These are phyloP conservation scores for Amphirosellinia nigrospora DNA, from an alignment of 495 filamentous ascomycete species.

Conservation along the genomic window DNA sequence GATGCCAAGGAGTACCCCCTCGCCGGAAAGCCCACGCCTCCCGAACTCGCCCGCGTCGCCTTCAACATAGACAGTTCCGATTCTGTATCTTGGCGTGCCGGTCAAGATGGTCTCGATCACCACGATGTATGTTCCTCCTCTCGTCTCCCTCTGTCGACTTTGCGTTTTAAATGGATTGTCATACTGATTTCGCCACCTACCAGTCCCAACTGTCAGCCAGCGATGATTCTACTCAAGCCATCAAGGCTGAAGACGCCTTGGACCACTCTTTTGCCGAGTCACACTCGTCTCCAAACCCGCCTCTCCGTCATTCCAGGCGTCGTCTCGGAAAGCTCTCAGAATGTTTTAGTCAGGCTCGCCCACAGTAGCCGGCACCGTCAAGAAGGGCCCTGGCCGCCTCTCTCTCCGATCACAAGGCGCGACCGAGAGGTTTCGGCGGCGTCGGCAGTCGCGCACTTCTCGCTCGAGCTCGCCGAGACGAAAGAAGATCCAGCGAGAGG, in stretches of 20 bases:
- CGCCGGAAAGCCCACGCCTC: constrained; percentile 79
- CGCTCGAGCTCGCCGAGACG: constrained; percentile 30
- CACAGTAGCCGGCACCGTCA: constrained; percentile 35
- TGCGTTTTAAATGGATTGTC: constrained; percentile 23
- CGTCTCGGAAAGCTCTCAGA: constrained; percentile 29
- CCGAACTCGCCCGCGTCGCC: constrained; percentile 70
- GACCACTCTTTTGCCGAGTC: constrained; percentile 39
- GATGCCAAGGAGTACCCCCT: constrained; percentile 92
- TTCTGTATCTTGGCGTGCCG: constrained; percentile 66
- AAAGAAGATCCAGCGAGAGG: constrained; percentile 31
- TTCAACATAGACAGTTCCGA: constrained; percentile 66
- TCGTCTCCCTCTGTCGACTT: constrained; percentile 1
- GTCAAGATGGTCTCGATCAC: constrained; percentile 60
- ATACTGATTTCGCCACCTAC: constrained; percentile 26
- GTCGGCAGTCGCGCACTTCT: constrained; percentile 37
- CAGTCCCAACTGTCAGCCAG: constrained; percentile 44
- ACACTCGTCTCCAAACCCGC: constrained; percentile 28
- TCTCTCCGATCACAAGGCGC: constrained; percentile 35
- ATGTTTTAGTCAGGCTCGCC: constrained; percentile 43
- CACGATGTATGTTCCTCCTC: constrained; percentile 58
- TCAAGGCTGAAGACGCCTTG: constrained; percentile 43
- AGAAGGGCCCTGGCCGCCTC: constrained; percentile 39
- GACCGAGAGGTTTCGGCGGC: constrained; percentile 50
- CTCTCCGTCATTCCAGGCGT: constrained; percentile 29
- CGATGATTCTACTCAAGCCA: constrained; percentile 39